These are phyloP conservation scores for Aspergillus sp. DNA, from an alignment of 2,329 filamentous ascomycete genomes.

Conservation along the genomic window DNA sequence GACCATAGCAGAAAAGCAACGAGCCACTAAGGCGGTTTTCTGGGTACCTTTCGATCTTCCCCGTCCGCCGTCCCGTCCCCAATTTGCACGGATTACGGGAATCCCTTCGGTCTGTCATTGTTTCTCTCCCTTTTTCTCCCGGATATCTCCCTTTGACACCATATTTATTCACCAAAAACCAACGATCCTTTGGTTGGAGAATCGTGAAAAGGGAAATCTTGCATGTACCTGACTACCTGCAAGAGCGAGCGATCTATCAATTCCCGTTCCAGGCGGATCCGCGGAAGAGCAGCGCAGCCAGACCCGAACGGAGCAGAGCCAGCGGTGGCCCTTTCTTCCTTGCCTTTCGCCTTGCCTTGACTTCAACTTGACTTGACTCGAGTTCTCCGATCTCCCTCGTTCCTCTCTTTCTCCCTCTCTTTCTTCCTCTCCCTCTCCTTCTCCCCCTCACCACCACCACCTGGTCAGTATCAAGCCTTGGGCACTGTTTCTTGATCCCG, in stretches of 20 bases:
- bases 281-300: slow-evolving; percentile 8
- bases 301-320: slow-evolving; percentile 15
- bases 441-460: slow-evolving; percentile 6
- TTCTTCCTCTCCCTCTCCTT: slow-evolving; percentile 4
- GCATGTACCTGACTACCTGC: neutral
- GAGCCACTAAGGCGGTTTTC: slow-evolving; percentile 10
- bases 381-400: neutral
- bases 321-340: slow-evolving; percentile 11
- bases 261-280: slow-evolving; percentile 5
- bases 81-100: slow-evolving; percentile 15
- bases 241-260: neutral
- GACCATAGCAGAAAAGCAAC: neutral
- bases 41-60: slow-evolving; percentile 14
- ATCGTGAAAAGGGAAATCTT: neutral
- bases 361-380: neutral
- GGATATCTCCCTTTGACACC: no score
- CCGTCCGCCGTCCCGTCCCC: slow-evolving; percentile 19
- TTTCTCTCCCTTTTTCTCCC: slow-evolving; percentile 2
- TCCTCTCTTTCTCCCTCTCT: neutral
- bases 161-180: neutral
- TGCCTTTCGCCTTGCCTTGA: neutral
- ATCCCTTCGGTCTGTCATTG: slow-evolving; percentile 11
- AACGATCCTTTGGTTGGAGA: neutral
- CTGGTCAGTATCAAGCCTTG: slow-evolving; percentile 4
- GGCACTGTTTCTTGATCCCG: slow-evolving; percentile 8